Base-by-base conservation (phyloP, 495 filamentous ascomycete genomes). In the Cudoniella acicularis region DNA sequence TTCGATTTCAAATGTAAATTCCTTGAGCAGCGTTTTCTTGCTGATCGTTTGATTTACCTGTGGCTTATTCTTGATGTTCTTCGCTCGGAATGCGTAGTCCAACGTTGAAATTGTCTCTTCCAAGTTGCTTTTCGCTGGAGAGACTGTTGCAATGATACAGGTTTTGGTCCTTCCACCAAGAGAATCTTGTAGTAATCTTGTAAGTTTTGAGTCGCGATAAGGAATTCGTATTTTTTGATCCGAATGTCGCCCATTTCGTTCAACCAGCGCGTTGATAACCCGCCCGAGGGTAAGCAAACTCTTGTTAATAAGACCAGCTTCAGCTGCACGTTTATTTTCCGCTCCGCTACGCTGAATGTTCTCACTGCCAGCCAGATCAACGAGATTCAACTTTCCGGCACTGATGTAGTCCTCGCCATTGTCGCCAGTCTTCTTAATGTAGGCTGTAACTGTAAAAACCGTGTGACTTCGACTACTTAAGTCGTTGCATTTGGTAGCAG, bases 51-150 rank as follows among this genome's bases (percentile, higher is more conserved):
- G 88, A 70, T 98, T 98, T 64, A 95, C 82, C 67, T 98, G 94
- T 3, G 94, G 94, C 70, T 97, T 96, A 70, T 98, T 98, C 20
- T 90, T 88, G 61, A 98, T 98, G 65, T 98, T 96, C 75, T 98
- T 98, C 2, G 95, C 94, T 20, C 94, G 83, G 69, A 97, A 96
- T 10, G 94, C 95, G 68, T 98, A 98, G 69, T 98, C 94, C 2
- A 98, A 79, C 0, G 95, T 98, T 1, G 93, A 97, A 51, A 98
- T 97, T 0, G 94, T 98, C 70, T 98, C 94, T 65, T 98, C 94
- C 13, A 98, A 79, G 66, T 97, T 98, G 74, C 85, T 92, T 68
- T 91, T 92, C 4, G 92, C 89, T 6, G 95, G 92, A 0, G 94
- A 97, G 46, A 98, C 83, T 0, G 95, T 98, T 2, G 94, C 95